Evolutionary conservation across 176 grass and related monocot genomes (phyloP), one percentile per base, ranked within the genome.

Genomic region (Saccharum spontaneum): DNA sequence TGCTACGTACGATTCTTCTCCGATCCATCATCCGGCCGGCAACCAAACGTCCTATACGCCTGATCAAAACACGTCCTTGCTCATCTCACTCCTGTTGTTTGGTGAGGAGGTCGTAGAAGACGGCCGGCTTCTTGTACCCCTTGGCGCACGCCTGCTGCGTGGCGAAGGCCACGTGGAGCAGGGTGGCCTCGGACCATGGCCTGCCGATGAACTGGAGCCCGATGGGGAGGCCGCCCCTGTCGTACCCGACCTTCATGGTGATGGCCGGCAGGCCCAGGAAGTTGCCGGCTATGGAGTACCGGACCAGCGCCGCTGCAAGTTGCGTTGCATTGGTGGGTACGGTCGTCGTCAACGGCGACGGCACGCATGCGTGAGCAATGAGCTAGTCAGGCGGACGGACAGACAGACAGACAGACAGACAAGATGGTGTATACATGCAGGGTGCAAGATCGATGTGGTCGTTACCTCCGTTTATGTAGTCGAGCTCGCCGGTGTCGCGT

Each of bases 401-500:
- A 36, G 34, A 33, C 31, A 33, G 33, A 34, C 33, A 34, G 31
- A 33, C n/a, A n/a, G n/a, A n/a, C 33, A 33, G 33, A 33, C 33
- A 3, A 3, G 33, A 33, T 3, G 33, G 33, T 33, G 1, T 33
- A 33, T 3, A 33, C 33, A 33, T 33, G 33, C 33, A 33, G 1
- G 2, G 33, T 36, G 34, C 34, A 36, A 36, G 34, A 36, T 36
- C 34, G 34, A 36, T 36, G 34, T 40, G 1, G 14, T 44, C 4
- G 10, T n/a, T 94, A 99, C 97, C 97, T 83, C 94, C 97, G 75
- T 99, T 99, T 48, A 97, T 99, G 92, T 99, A 99, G 83, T 99
- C 97, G 1, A 99, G 97, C 44, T 99, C 97, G 5, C 97, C 97
- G 6, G 44, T 99, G 10, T 67, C 18, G 0, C 78, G 41, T 24